These are phyloP conservation scores for Linnemannia hyalina DNA, from an alignment of 192 early-diverging fungal genomes.

Conservation along the genomic window DNA sequence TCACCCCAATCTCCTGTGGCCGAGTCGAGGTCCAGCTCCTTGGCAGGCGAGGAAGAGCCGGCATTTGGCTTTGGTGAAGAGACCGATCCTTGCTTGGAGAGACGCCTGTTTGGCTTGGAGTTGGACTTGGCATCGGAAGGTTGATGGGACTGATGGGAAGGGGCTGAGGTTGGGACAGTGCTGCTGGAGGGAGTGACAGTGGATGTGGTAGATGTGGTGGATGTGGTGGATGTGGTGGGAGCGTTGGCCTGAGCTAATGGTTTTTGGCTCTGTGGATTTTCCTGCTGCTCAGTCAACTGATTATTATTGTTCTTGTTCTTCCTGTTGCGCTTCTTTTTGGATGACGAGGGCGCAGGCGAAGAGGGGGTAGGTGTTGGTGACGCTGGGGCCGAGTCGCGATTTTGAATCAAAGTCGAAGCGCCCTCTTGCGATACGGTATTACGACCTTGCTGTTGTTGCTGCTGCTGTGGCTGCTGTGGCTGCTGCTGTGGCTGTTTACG, in stretches of 20 bases:
- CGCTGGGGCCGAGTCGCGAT: conserved; percentile 46
- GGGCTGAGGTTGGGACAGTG: not conserved
- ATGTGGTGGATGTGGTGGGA: not conserved
- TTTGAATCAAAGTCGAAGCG: conserved; percentile 7
- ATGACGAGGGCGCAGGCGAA: conserved; percentile 16
- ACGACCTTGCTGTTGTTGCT: conserved; percentile 17
- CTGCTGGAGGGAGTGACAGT: not conserved
- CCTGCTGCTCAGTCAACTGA: conserved; percentile 14
- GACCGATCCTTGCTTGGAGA: conserved; percentile 27
- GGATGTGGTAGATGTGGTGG: not conserved
- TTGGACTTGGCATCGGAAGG: conserved; percentile 15
- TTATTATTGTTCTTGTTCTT: conserved; percentile 23
- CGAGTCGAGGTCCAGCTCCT: conserved; percentile 7
- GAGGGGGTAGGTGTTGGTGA: conserved; percentile 42
- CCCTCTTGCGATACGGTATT: conserved; percentile 20
- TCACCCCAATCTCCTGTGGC: conserved; percentile 18
- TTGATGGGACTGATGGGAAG: conserved; percentile 11
- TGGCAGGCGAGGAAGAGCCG: not conserved
- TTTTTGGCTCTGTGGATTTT: conserved; percentile 21
- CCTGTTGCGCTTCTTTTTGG: conserved; percentile 41
- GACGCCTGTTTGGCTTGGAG: conserved; percentile 29
- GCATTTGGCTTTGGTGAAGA: not conserved
- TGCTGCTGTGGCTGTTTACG: too few species aligned
- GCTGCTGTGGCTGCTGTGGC: too few species aligned
- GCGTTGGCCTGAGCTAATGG: not conserved